These are phyloP conservation scores for Fusarium solani-melongenae DNA, from an alignment of 2,329 filamentous ascomycete genomes.

Conservation along the genomic window DNA sequence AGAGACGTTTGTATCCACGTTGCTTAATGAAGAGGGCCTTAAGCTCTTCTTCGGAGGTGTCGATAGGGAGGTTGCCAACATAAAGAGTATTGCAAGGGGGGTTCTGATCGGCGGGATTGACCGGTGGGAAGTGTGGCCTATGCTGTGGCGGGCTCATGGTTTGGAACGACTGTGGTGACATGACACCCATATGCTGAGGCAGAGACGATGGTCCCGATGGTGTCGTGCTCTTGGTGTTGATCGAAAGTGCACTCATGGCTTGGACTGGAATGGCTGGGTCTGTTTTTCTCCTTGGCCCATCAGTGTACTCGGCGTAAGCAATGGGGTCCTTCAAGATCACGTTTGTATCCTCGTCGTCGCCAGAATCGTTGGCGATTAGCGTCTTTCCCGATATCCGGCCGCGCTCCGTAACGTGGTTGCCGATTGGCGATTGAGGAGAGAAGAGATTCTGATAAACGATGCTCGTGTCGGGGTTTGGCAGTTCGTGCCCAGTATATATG, in stretches of 20 bases:
- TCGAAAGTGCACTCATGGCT: slow-evolving; percentile 75
- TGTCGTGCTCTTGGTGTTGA: slow-evolving; percentile 70
- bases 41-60: slow-evolving; percentile 94
- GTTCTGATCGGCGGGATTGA: slow-evolving; percentile 95
- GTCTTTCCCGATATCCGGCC: slow-evolving; percentile 73
- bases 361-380: slow-evolving; percentile 74
- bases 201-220: slow-evolving; percentile 63
- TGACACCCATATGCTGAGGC: slow-evolving; percentile 56
- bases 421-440: slow-evolving; percentile 78
- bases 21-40: slow-evolving; percentile 94
- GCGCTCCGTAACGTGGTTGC: slow-evolving; percentile 73
- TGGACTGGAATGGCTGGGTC: slow-evolving; percentile 77
- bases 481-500: slow-evolving; percentile 64
- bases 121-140: slow-evolving; percentile 79
- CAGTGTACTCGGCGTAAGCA: slow-evolving; percentile 74
- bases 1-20: slow-evolving; percentile 93
- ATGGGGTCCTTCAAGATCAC: slow-evolving; percentile 78
- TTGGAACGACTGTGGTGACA: slow-evolving; percentile 54
- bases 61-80: slow-evolving; percentile 93
- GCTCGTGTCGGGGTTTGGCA: slow-evolving; percentile 67
- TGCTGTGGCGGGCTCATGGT: slow-evolving; percentile 65
- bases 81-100: slow-evolving; percentile 98
- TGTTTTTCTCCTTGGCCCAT: slow-evolving; percentile 69
- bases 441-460: slow-evolving; percentile 72
- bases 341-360: slow-evolving; percentile 76